These are phyloP conservation scores for Macaranga tanarius DNA, from an alignment of 441 rosid species.

Conservation along the genomic window DNA sequence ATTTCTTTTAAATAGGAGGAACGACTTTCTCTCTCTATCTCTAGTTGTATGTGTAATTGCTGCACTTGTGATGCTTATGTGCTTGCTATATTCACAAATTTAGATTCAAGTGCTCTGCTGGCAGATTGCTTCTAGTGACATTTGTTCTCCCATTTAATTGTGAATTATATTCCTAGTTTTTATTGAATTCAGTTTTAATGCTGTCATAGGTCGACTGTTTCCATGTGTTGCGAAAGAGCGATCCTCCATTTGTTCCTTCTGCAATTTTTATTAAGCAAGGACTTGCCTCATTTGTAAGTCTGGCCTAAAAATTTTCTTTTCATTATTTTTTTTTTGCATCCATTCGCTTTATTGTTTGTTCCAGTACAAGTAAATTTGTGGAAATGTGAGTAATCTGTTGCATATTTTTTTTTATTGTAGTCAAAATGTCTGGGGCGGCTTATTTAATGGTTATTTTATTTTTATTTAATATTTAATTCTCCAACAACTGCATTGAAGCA, in stretches of 20 bases:
- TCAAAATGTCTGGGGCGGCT: background rate
- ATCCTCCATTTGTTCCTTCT: slow-evolving; percentile 88
- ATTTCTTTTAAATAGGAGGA: slow-evolving; percentile 1
- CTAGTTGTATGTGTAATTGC: background rate
- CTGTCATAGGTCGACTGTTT: slow-evolving; percentile 89
- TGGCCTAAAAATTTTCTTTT: slow-evolving; percentile 17
- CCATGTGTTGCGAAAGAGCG: slow-evolving; percentile 96
- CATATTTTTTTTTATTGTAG: background rate
- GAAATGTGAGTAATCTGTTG: background rate
- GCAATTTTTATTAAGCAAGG: slow-evolving; percentile 88
- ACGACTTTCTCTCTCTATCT: background rate
- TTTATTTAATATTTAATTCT: background rate
- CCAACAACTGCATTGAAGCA: background rate
- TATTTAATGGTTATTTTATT: background rate
- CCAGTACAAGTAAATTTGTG: background rate
- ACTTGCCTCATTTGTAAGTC: slow-evolving; percentile 85
- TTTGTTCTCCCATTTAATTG: background rate
- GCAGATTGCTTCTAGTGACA: background rate
- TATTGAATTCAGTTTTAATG: slow-evolving; percentile 18
- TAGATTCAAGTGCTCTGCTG: slow-evolving; percentile 2
- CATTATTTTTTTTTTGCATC: slow-evolving; percentile 3
- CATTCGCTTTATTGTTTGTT: slow-evolving; percentile 7
- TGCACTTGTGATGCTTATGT: background rate
- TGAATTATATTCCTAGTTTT: slow-evolving; percentile 8
- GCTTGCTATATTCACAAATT: background rate